Evolutionary conservation across 2,329 filamentous ascomycete species (phyloP), one percentile per base, ranked within the genome.

Genomic region (Apiospora hydei): DNA sequence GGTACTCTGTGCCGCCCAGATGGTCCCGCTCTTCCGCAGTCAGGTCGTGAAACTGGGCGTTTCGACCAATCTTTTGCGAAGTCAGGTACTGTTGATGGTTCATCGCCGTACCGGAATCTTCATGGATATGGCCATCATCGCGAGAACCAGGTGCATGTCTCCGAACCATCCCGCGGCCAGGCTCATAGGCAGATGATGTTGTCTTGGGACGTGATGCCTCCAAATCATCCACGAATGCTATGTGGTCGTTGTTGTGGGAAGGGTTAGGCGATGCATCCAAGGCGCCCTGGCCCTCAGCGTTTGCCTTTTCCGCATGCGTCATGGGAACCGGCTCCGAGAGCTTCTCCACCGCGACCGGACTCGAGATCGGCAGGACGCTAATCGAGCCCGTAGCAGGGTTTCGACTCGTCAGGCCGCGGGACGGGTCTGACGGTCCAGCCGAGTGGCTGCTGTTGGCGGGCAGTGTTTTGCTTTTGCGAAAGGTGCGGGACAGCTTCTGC

Each of bases 1-100:
- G 82, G 75, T 89, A 89, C 76, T 89, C 87, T 64, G 84, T 84
- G 5, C 87, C 87, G 26, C 87, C 87, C 2, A 89, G 81, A 69
- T 84, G 79, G 67, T 87, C 84, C 61, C 87, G 82, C 75, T 89
- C 84, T 26, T 83, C 82, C 41, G 83, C 82, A 0, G 82, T 82
- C n/a, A 89, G 77, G 46, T 84, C 82, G 75, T 85, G 83, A 74
- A 88, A 87, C 66, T 85, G 84, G 2, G 83, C 85, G 74, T 88
- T 88, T 30, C 85, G 80, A 3, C 83, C 82, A 8, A 84, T 69
- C 64, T 76, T 76, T 70, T 79, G 61, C 43, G 71, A 41, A 10
- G 71, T 73, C 10, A 74, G 57, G n/a, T 70, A 73, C 1, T 69
- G 38, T 14, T n/a, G 70, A 21, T 73, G 70, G 69, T 51, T 70